phyloP scores from a whole-genome alignment of 1,284 basidiomycete genomes.

The Coriolopsis trogii region DNA sequence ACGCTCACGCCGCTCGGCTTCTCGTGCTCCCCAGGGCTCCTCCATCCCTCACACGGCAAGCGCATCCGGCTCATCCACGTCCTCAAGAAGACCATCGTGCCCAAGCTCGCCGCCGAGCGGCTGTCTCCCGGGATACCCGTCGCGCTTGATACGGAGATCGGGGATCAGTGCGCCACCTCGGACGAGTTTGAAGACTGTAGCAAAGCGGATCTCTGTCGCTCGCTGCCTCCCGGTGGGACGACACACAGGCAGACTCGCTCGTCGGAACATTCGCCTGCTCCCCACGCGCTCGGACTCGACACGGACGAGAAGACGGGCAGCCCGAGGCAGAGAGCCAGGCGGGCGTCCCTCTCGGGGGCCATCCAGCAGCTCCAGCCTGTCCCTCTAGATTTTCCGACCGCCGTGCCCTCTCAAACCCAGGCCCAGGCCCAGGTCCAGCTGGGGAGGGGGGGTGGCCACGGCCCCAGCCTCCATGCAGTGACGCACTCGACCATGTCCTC shows the following conservation, averaged over 20 bases:
- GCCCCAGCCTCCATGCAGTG: not conserved
- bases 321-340: constrained; percentile 1
- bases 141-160: not conserved
- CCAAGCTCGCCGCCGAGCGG: constrained; percentile 62
- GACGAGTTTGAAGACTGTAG: no score
- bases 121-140: constrained; percentile 33
- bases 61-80: constrained; percentile 64
- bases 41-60: constrained; percentile 66
- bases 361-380: not conserved
- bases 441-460: not conserved
- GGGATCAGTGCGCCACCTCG: no score
- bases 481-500: not conserved
- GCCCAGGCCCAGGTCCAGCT: no score
- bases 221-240: not conserved
- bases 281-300: not conserved
- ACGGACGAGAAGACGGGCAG: not conserved
- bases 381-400: no score
- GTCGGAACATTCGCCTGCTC: constrained; percentile 11
- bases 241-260: constrained; percentile 19
- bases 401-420: no score
- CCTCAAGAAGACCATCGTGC: constrained; percentile 65
- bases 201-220: not conserved
- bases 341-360: constrained; percentile 14
- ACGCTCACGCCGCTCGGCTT: constrained; percentile 71
- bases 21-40: constrained; percentile 68